Evolutionary conservation across 2,329 filamentous ascomycete genomes (phyloP).

Genomic region (Talaromyces sp.): DNA sequence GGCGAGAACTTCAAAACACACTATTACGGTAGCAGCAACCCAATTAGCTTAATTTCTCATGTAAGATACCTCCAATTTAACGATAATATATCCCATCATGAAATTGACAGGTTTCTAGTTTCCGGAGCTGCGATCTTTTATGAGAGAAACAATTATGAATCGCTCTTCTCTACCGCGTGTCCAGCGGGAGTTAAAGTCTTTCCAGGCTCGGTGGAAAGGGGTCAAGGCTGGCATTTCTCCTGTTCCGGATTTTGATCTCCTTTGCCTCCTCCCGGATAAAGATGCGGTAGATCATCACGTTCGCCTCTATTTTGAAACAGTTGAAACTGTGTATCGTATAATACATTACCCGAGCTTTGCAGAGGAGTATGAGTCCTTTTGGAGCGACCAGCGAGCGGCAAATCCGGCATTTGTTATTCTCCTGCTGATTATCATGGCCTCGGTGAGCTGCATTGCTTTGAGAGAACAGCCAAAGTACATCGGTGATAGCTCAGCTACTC

Average conservation of each 20-base stretch:
- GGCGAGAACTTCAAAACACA: conserved; percentile 20
- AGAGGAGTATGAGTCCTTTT: conserved; percentile 19
- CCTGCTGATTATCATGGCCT: conserved; percentile 20
- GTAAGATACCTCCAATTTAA: conserved; percentile 8
- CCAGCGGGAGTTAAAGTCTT: conserved; percentile 18
- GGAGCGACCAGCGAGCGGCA: conserved; percentile 11
- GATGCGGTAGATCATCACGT: conserved; percentile 17
- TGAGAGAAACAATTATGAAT: conserved; percentile 19
- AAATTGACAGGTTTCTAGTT: conserved; percentile 12
- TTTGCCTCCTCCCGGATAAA: conserved; percentile 18
- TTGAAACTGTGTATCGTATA: conserved; percentile 20
- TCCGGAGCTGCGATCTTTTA: conserved; percentile 19
- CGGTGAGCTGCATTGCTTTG: conserved; percentile 12
- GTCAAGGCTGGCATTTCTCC: conserved; percentile 8
- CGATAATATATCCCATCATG: not conserved
- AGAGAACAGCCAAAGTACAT: conserved; percentile 14
- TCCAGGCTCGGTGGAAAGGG: conserved; percentile 18
- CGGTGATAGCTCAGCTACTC: conserved; percentile 15
- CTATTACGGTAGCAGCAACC: conserved; percentile 21
- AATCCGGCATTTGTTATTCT: conserved; percentile 16
- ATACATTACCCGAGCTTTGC: conserved; percentile 21
- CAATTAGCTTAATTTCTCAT: conserved; percentile 18
- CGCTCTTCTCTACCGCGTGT: conserved; percentile 16
- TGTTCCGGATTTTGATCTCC: conserved; percentile 12
- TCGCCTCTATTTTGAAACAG: conserved; percentile 19